Evolutionary conservation across 2,329 filamentous ascomycete species (phyloP), one percentile per base, ranked within the genome.

Genomic region (Calonectria honghensis): DNA sequence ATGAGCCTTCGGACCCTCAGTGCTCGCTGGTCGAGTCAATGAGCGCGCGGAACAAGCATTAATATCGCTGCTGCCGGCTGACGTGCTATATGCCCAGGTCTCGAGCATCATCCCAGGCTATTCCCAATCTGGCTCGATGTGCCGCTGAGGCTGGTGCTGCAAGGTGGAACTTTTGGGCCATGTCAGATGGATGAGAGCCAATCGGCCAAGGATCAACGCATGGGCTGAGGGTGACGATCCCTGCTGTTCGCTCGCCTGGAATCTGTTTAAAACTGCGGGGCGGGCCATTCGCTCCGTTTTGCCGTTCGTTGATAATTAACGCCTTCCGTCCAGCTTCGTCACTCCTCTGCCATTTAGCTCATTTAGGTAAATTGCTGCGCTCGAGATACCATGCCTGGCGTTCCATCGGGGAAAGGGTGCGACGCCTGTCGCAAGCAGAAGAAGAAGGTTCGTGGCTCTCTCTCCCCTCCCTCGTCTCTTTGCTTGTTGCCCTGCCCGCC

Each of bases 351-450:
- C n/a, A 37, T 24, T 79, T 73, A 63, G 74, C 77, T 78, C 5
- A 27, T 71, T 80, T 73, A 4, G 79, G 80, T 64, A 68, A 77
- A 61, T 81, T 74, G 68, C 20, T 45, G 77, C 80, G 79, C 74
- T 79, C 35, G 61, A n/a, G 73, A 48, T 45, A 24, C 24, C 2
- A 90, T 90, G 89, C 88, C 88, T 0, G 89, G 89, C 31, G 89
- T 90, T 24, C 89, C 89, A 29, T 87, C 87, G 11, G 86, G 87
- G 66, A 85, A 86, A 72, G 89, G 87, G 41, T 90, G 89, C 75
- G 87, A 90, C 71, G 87, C 84, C 18, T 90, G 88, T 77, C 86
- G 88, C 41, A 88, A 85, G 75, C 87, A 89, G 75, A 90, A 90
- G 85, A 90, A 90, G 81, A 90, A 90, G 86, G 89, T 88, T 80